Conservation (phyloP, 805 yeast species). For the Saccharomycopsis fibuligera region DNA sequence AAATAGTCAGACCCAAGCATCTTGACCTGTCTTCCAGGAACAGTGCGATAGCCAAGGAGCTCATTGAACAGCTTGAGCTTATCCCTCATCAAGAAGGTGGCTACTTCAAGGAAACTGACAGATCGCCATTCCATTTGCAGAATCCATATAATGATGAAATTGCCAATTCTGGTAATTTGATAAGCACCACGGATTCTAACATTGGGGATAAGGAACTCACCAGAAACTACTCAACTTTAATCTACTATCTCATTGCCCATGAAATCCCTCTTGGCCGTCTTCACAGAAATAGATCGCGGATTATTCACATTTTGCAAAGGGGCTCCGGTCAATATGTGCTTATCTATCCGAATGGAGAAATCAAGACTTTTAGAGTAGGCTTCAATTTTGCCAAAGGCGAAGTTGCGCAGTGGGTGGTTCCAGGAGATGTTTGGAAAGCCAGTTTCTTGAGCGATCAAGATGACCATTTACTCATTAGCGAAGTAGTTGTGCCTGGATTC, state of each 20-base stretch:
- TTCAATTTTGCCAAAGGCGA: slow-evolving; percentile 42
- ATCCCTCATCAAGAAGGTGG: slow-evolving; percentile 51
- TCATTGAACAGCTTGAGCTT: slow-evolving; percentile 33
- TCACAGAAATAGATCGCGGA: slow-evolving; percentile 46
- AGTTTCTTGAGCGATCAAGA: slow-evolving; percentile 40
- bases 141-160: slow-evolving; percentile 30
- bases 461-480: slow-evolving; percentile 44
- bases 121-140: slow-evolving; percentile 39
- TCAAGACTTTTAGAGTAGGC: slow-evolving; percentile 48
- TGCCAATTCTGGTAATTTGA: background rate
- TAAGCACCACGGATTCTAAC: background rate
- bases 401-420: slow-evolving; percentile 57
- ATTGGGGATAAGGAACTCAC: slow-evolving; percentile 16
- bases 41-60: slow-evolving; percentile 16
- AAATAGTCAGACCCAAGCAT: slow-evolving; percentile 2
- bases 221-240: slow-evolving; percentile 44
- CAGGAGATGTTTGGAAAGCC: slow-evolving; percentile 53
- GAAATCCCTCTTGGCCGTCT: slow-evolving; percentile 45
- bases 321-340: slow-evolving; percentile 53
- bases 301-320: slow-evolving; percentile 47
- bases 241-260: slow-evolving; percentile 47
- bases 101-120: slow-evolving; percentile 49
- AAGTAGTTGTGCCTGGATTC: slow-evolving; percentile 58
- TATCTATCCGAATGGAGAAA: slow-evolving; percentile 42
- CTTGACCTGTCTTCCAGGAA: background rate